Evolutionary conservation across 2,329 filamentous ascomycete species (phyloP).

Genomic region (Cryphonectria carpinicola): DNA sequence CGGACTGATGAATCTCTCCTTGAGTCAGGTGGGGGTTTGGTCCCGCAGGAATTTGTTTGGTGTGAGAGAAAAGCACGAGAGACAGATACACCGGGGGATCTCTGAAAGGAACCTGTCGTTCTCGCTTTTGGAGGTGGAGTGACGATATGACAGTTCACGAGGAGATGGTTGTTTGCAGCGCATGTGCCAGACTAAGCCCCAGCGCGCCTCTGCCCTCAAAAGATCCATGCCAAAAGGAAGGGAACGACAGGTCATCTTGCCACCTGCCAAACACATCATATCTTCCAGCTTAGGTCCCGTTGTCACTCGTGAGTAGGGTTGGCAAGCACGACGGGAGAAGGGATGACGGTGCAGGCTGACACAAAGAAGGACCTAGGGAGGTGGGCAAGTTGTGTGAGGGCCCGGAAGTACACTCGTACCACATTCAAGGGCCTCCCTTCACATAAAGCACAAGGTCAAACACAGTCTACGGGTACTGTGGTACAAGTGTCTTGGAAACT

Average conservation of each 20-base stretch:
- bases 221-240: background rate
- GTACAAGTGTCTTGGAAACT: background rate
- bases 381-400: background rate
- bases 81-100: background rate
- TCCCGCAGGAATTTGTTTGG: background rate
- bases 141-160: background rate
- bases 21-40: constrained; percentile 9
- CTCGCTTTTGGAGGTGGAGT: background rate
- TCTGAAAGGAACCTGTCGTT: constrained; percentile 1
- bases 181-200: background rate
- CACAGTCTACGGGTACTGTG: background rate
- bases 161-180: background rate
- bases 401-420: background rate
- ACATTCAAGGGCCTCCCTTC: background rate
- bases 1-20: constrained; percentile 12
- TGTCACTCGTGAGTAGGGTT: background rate
- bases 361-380: background rate
- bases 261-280: constrained; percentile 3
- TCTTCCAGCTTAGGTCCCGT: background rate
- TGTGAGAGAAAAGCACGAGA: background rate
- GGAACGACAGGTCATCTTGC: background rate
- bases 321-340: constrained; percentile 5
- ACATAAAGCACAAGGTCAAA: background rate
- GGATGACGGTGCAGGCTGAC: background rate
- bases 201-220: background rate